Base-by-base conservation (phyloP, 2,329 filamentous ascomycete genomes). In the Xylaria sp. region DNA sequence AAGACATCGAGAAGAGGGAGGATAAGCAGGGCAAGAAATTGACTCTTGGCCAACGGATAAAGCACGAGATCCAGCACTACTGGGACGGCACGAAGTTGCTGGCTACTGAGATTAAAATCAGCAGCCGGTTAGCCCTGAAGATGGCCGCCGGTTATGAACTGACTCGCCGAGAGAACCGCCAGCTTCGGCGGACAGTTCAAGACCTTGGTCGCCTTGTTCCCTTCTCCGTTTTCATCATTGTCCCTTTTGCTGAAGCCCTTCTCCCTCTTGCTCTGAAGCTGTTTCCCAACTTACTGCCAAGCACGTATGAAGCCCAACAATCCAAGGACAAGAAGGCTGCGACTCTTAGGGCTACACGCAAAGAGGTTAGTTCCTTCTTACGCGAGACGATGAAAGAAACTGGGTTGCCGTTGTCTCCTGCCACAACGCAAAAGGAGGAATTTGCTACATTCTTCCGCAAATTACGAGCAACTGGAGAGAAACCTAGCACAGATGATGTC, bases 81-180 rank as follows among this genome's bases (percentile, higher is more conserved):
- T 98, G 95, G 94, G 95, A 99, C 78, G 95, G 95, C 63, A 98
- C 93, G 28, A 99, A 99, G 79, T 83, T 99, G 72, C 83, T 99
- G 69, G 94, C 90, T 21, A 91, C 92, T 1, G 95, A 99, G 79
- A 89, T 98, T 75, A 92, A 83, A 78, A 99, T 99, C 76, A 98
- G 94, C 77, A 92, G 91, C 65, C 90, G 90, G 66, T 81, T 99
- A 69, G 95, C 94, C 5, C 78, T 97, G 77, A 98, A 97, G 83
- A 99, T 99, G 95, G 93, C 94, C 14, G 94, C 92, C 62, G 95
- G 95, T 7, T 99, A 99, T 79, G 95, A 99, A 78, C 87, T 99
- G 67, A 97, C 92, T 62, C 89, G 95, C 67, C 88, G 95, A 80
- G 95, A 99, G 81, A 88, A 95, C 79, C 87, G 94, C 74, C 95